Evolutionary conservation across 1,284 basidiomycete species (phyloP), one percentile per base, ranked within the genome.

Genomic region (Ustilago tritici): DNA sequence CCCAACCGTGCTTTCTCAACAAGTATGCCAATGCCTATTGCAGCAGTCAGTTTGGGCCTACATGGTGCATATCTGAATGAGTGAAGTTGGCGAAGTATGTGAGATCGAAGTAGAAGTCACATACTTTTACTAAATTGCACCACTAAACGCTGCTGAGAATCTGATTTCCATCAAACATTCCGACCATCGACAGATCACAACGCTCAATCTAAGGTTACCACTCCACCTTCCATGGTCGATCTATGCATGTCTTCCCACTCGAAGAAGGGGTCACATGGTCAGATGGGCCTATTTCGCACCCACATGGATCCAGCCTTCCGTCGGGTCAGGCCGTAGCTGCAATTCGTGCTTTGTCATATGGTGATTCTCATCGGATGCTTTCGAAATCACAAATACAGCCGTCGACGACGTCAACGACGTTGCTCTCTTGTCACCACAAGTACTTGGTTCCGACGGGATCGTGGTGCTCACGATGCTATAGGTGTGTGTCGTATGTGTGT

Each of bases 171-270:
- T 19, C n/a, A 3, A 46, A 46, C 43, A 46, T 46, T 46, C 43
- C 43, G 43, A 46, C 43, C 43, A 46, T 46, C n/a, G 43, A 46
- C n/a, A 19, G 43, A 46, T 19, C 43, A 46, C 7, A 38, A 38
- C 36, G 14, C 36, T 14, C 36, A 46, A 17, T 41, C 14, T 19
- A 11, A 19, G n/a, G 7, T 46, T 11, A 46, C 7, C n/a, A 11
- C 43, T 15, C n/a, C n/a, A 10, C 43, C 43, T 3, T 15, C n/a
- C 19, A 10, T 8, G 43, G 15, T 23, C n/a, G n/a, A 19, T 19
- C 3, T 11, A 4, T 46, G n/a, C 43, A 46, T 46, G 43, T 19
- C 23, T 46, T 19, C 43, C 43, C 11, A 9, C 43, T 46, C 43
- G 23, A 28, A 46, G 43, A 19, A 19, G n/a, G 43, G 17, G 19